Conservation (phyloP, 495 filamentous ascomycete genomes). For the Trichoderma gamsii region DNA sequence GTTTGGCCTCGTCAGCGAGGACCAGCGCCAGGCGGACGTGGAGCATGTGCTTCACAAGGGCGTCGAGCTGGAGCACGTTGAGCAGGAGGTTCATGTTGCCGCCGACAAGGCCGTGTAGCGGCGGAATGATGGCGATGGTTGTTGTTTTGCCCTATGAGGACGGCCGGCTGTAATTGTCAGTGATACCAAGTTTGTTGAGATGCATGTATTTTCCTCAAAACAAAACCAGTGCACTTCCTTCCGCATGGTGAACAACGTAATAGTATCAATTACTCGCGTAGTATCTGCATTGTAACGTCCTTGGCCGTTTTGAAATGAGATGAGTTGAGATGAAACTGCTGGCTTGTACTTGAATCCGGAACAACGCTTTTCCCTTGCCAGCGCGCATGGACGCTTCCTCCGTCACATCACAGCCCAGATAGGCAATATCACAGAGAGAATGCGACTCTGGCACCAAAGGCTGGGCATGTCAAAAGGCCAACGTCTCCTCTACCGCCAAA, state of each 20-base stretch:
- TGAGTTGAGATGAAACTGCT: neutral
- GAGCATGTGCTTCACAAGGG: conserved; percentile 9
- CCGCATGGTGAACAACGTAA: too few relatives aligned
- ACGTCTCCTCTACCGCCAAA: neutral
- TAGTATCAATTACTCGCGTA: too few relatives aligned
- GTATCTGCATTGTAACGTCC: too few relatives aligned
- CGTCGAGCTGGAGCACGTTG: conserved; percentile 3
- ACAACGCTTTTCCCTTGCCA: conserved; percentile 2
- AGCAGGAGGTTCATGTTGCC: neutral
- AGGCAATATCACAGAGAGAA: neutral
- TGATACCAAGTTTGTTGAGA: too few relatives aligned
- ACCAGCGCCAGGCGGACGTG: conserved; percentile 7
- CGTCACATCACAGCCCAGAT: neutral
- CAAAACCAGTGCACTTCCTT: too few relatives aligned
- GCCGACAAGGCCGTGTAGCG: neutral
- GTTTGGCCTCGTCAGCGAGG: conserved; percentile 24
- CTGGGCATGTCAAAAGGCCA: neutral
- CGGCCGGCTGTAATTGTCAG: too few relatives aligned
- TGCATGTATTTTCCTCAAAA: too few relatives aligned
- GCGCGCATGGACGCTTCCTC: neutral
- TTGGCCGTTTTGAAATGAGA: too few relatives aligned
- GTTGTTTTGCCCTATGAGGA: too few relatives aligned
- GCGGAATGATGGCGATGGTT: neutral
- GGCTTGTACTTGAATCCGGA: neutral
- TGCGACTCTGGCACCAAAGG: neutral